Conservation (phyloP, 2,329 filamentous ascomycete species). For the Aureobasidium sp. region DNA sequence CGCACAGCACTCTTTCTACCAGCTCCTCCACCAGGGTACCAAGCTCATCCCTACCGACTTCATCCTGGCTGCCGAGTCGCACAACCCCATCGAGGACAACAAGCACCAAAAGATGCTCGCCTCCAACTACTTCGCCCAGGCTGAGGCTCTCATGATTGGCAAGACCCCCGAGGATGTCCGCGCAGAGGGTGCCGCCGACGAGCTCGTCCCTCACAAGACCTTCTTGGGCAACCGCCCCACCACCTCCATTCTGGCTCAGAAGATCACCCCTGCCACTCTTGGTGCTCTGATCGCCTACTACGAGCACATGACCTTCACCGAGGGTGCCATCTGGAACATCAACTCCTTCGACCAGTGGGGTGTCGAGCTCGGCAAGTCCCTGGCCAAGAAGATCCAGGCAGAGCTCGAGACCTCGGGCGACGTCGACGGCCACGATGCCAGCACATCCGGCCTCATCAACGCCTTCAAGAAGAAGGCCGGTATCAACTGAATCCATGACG, state of each 20-base stretch:
- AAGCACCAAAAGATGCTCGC: constrained; percentile 95
- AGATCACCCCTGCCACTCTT: constrained; percentile 88
- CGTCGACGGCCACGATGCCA: constrained; percentile 68
- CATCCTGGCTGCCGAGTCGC: constrained; percentile 89
- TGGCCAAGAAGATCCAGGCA: constrained; percentile 60
- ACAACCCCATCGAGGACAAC: constrained; percentile 89
- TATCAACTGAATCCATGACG: constrained; percentile 21
- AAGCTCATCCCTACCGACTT: constrained; percentile 98
- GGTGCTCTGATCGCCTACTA: constrained; percentile 97
- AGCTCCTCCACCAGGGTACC: constrained; percentile 96
- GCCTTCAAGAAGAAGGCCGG: constrained; percentile 77
- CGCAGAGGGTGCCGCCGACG: constrained; percentile 61
- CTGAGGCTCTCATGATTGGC: constrained; percentile 83
- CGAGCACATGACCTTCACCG: constrained; percentile 95
- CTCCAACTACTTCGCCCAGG: constrained; percentile 84
- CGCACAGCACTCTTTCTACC: constrained; percentile 99
- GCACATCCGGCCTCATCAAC: constrained; percentile 79
- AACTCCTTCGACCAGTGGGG: constrained; percentile 99
- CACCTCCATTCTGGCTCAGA: constrained; percentile 84
- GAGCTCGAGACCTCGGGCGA: constrained; percentile 76
- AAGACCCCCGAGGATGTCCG: constrained; percentile 75
- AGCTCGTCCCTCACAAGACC: constrained; percentile 93
- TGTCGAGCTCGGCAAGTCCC: constrained; percentile 91
- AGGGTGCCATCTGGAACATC: constrained; percentile 98
- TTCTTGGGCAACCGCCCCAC: constrained; percentile 97